Base-by-base conservation (phyloP, 1,139 yeast genomes). In the Blastobotrys arbuscula region DNA sequence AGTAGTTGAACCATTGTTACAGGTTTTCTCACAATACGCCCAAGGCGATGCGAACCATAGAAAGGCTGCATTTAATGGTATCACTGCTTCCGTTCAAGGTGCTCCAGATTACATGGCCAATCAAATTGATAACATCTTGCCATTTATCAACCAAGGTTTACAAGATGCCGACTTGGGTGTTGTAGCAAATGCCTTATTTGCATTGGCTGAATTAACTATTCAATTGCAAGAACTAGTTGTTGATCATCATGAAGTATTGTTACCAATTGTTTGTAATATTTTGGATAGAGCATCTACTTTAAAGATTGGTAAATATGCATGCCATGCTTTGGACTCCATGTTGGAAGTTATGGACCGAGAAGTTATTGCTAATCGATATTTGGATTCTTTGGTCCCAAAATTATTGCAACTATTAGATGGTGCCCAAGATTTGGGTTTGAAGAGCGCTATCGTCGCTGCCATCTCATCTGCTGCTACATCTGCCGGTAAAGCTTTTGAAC, bases 381-480 rank as follows among this genome's bases (percentile, higher is more conserved):
- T 92, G 62, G 92, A 83, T 58, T 90, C 95, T 47, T 78, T 92
- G 68, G 88, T 90, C 84, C 87, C 87, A 70, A 86, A 90, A 63
- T 77, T 94, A 59, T 81, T 89, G 74, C 80, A 77, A 53, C 83
- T 92, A 84, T 78, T 92, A 61, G 73, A 75, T 58, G 81, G 84
- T 36, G 68, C 75, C 40, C 76, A 79, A 58, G 76, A 79, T 52
- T 74, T 88, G 35, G 77, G 84, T 42, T 78, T 92, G 65, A 87
- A 85, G 72, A 77, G 92, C 45, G 86, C 95, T 48, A 86, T 92
- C 62, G 96, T 92, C 51, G 86, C 96, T 50, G 97, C 97, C 35
- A 86, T 92, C 64, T 97, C 97, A 50, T 89, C 97, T 36, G 88
- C 96, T 53, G 98, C 98, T 37, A 89, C 84, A 62, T 95, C 98